Base-by-base conservation (phyloP, 805 yeast genomes). In the Yarrowia bubula region DNA sequence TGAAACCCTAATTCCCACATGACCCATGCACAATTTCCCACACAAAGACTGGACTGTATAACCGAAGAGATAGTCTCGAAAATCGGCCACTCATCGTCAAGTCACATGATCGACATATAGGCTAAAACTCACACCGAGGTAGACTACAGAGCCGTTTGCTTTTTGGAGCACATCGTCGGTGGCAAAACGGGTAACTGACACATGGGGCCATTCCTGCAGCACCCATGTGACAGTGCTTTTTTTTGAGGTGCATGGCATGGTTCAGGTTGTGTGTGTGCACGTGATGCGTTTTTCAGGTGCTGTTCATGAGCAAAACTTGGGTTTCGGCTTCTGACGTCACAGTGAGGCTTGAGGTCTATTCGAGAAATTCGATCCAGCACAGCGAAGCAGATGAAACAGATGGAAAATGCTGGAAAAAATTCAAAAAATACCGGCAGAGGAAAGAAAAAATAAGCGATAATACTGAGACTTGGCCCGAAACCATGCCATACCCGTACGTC, bases 11-110 rank as follows among this genome's bases (percentile, higher is more conserved):
- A 15, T 15, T 2, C n/a, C 14, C 55, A 48, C 55, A 48, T 48
- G 55, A 48, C 55, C 55, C 41, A 48, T 48, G 55, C 32, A 48
- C 41, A 48, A 48, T 48, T 48, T 48, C 55, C 55, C 55, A 48
- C 41, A 48, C 41, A 48, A 48, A 48, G 55, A 15, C 41, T 15
- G 17, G 53, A 10, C 53, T 48, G 53, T 48, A 48, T 15, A 48
- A 11, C 51, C 13, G 38, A 3, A 11, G 13, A 35, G 38, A 35
- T 9, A 35, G 8, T 6, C 13, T 11, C 38, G 38, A 11, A 35
- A 35, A 35, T 35, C 13, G 38, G 38, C 38, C 38, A 11, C 3
- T 35, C 13, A 11, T 35, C 13, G 38, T 35, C 13, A 35, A 35
- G 38, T 35, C 38, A 35, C 38, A 35, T 35, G 38, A 35, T 11